phyloP scores from a whole-genome alignment of 1,284 basidiomycete genomes.

The Ganoderma leucocontextum region DNA sequence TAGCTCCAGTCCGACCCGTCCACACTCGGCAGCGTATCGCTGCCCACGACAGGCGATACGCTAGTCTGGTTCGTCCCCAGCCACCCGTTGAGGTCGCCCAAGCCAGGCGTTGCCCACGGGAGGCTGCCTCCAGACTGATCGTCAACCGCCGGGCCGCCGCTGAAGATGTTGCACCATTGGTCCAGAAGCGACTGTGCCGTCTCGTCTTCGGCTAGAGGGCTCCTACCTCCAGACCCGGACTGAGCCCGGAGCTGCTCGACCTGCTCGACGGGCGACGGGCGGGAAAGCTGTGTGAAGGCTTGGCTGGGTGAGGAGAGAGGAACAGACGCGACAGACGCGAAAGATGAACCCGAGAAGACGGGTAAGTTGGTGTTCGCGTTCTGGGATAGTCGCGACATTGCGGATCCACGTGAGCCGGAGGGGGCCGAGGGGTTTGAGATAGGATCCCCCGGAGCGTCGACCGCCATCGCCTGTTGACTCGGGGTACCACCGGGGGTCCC shows the following conservation, averaged over 20 bases:
- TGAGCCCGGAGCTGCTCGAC: constrained; percentile 52
- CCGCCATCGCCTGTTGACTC: constrained; percentile 20
- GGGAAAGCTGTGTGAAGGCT: constrained; percentile 21
- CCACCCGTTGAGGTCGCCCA: constrained; percentile 69
- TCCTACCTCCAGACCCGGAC: constrained; percentile 48
- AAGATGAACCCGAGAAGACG: constrained; percentile 29
- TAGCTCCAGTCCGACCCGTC: constrained; percentile 82
- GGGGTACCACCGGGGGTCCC: constrained; percentile 46
- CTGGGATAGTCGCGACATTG: constrained; percentile 18
- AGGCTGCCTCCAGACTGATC: constrained; percentile 56
- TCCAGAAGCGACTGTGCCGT: constrained; percentile 79
- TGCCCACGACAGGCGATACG: constrained; percentile 32
- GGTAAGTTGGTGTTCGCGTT: constrained; percentile 13
- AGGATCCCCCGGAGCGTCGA: constrained; percentile 10
- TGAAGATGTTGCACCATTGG: constrained; percentile 82
- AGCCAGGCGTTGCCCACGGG: constrained; percentile 69
- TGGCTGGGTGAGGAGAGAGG: constrained; percentile 23
- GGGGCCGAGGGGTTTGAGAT: not conserved
- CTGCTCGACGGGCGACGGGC: constrained; percentile 42
- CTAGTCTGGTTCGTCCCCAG: constrained; percentile 46
- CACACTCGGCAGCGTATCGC: constrained; percentile 48
- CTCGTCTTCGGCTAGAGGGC: constrained; percentile 77
- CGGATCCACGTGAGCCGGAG: constrained; percentile 49
- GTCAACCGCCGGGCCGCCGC: constrained; percentile 65
- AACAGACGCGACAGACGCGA: constrained; percentile 29